Evolutionary conservation across 768 basidiomycete genomes (phyloP).

Genomic region (Trametes meyenii): DNA sequence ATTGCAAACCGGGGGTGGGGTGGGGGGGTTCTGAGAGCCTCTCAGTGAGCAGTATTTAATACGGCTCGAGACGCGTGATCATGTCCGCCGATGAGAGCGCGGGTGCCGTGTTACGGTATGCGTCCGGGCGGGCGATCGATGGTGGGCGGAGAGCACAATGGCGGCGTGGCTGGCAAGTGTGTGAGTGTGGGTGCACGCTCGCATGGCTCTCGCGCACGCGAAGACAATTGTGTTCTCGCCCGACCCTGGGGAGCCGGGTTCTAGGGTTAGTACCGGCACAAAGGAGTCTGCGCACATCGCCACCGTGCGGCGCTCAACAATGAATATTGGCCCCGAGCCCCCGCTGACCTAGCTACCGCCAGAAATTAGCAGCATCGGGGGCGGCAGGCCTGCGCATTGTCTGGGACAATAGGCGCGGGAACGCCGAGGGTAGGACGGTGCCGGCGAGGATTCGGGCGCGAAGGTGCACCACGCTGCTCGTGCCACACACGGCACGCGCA

Average conservation of each 20-base stretch:
- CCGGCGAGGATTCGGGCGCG: not conserved
- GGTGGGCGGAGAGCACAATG: slow-evolving; percentile 2
- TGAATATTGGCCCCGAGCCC: no score
- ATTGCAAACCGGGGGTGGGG: not conserved
- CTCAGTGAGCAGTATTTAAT: no score
- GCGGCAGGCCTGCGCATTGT: no score
- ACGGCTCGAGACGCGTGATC: no score
- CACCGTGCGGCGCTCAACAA: not conserved
- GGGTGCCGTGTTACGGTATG: slow-evolving; percentile 2
- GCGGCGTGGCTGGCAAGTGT: not conserved
- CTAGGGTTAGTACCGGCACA: not conserved
- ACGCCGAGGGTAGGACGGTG: not conserved
- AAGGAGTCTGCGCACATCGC: not conserved
- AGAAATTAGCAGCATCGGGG: no score
- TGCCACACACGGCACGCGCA: not conserved
- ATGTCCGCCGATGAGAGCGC: slow-evolving; percentile 3
- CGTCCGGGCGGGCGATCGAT: slow-evolving; percentile 6
- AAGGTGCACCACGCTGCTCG: no score
- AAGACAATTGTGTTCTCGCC: not conserved
- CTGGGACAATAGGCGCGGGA: not conserved
- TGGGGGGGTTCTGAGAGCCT: no score
- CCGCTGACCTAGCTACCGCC: no score
- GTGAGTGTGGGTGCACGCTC: not conserved
- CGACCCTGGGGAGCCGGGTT: no score
- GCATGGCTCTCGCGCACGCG: not conserved